Conservation (phyloP, 2,329 filamentous ascomycete species). For the Trichoderma sp. region DNA sequence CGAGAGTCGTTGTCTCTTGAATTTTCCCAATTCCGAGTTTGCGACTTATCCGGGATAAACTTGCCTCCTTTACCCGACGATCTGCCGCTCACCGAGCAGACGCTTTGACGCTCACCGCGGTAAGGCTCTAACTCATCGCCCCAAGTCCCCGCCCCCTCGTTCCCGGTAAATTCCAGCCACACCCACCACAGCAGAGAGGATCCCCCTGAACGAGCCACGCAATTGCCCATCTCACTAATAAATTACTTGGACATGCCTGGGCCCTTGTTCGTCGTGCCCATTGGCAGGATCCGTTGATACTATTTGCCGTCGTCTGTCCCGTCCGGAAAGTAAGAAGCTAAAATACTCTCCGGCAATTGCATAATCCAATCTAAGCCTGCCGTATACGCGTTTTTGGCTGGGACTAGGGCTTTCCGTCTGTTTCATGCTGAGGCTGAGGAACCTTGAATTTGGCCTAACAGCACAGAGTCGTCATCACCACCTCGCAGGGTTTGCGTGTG, state of each 20-base stretch:
- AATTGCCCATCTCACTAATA: slow-evolving; percentile 1
- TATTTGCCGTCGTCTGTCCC: neutral
- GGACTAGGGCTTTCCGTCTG: neutral
- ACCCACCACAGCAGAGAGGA: slow-evolving; percentile 3
- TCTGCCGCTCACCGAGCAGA: slow-evolving; percentile 26
- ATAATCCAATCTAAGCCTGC: neutral
- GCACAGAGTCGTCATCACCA: slow-evolving; percentile 12
- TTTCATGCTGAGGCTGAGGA: slow-evolving; percentile 10
- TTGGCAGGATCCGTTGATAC: slow-evolving; percentile 2
- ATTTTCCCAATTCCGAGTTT: slow-evolving; percentile 27
- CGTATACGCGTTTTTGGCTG: slow-evolving; percentile 3
- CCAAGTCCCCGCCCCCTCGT: neutral
- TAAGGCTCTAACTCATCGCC: neutral
- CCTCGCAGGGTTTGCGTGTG: neutral
- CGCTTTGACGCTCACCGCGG: slow-evolving; percentile 16
- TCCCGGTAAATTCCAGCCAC: neutral
- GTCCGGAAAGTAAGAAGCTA: neutral
- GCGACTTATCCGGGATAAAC: slow-evolving; percentile 28
- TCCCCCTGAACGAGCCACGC: slow-evolving; percentile 13
- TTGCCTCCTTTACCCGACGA: slow-evolving; percentile 26
- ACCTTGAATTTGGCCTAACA: neutral
- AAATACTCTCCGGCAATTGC: slow-evolving; percentile 7
- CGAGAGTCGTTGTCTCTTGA: neutral
- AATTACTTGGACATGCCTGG: neutral
- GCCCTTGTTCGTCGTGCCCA: neutral